These are phyloP conservation scores for Phaeosphaeriaceae sp. DNA, from an alignment of 2,329 filamentous ascomycete species.

Conservation along the genomic window DNA sequence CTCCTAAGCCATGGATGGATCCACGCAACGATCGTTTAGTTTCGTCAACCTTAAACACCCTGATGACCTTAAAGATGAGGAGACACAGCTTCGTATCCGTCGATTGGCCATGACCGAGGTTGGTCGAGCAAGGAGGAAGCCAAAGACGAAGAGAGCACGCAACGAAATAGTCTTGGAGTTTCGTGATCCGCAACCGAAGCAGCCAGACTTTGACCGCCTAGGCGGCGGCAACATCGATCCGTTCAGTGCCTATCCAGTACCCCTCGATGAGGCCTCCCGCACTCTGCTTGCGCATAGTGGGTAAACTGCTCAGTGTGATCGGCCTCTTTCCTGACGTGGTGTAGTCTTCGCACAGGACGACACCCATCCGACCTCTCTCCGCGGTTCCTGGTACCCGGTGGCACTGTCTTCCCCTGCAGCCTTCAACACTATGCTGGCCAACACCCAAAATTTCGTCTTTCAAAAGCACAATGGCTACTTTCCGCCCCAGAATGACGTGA, in stretches of 20 bases:
- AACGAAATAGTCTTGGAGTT: constrained; percentile 39
- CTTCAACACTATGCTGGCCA: constrained; percentile 36
- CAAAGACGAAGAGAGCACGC: constrained; percentile 32
- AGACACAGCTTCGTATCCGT: constrained; percentile 39
- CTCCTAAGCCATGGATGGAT: constrained; percentile 27
- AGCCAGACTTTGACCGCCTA: constrained; percentile 23
- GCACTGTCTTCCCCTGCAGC: constrained; percentile 27
- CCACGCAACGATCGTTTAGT: constrained; percentile 33
- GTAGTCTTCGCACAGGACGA: constrained; percentile 33
- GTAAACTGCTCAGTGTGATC: constrained; percentile 5
- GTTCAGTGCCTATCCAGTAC: constrained; percentile 33
- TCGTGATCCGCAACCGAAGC: constrained; percentile 14
- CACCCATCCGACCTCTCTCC: constrained; percentile 27
- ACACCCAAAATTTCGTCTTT: constrained; percentile 35
- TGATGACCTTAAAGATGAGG: constrained; percentile 40
- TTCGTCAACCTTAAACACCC: constrained; percentile 42
- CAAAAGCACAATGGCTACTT: constrained; percentile 27
- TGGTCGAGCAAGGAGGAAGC: constrained; percentile 33
- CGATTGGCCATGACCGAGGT: constrained; percentile 44
- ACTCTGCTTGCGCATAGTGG: constrained; percentile 33
- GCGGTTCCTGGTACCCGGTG: constrained; percentile 37
- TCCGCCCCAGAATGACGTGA: constrained; percentile 25
- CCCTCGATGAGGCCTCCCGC: constrained; percentile 30
- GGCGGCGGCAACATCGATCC: constrained; percentile 33
- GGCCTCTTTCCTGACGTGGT: constrained; percentile 14